Percentiles rank a stretch among this genome's conserved stretches.
phyloP scores from a whole-genome alignment of 257 asterid species.

The Handroanthus guayacan region DNA sequence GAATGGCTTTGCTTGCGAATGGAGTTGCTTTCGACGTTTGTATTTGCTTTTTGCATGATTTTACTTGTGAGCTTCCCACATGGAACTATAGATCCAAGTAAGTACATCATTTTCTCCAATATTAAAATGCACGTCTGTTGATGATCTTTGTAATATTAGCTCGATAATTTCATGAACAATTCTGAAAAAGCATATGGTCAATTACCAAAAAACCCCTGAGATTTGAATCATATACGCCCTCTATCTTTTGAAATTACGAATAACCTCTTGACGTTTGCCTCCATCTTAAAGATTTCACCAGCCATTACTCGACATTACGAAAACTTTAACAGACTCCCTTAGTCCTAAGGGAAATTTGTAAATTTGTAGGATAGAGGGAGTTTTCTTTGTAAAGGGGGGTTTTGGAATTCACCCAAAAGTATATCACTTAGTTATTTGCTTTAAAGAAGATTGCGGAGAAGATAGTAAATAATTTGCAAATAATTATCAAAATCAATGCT shows the following conservation, averaged over 20 bases:
- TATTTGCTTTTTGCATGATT: slow-evolving; percentile 95
- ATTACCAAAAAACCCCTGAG: no score
- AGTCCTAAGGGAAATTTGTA: no score
- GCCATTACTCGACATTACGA: no score
- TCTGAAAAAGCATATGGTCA: background rate
- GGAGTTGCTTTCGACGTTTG: slow-evolving; percentile 97
- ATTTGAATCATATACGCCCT: no score
- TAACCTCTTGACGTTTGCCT: no score
- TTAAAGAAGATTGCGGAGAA: background rate
- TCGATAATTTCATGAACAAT: slow-evolving; percentile 12
- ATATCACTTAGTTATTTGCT: background rate
- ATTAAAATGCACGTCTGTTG: background rate
- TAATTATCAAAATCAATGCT: background rate
- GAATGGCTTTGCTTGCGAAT: slow-evolving; percentile 99
- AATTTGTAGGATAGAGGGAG: no score
- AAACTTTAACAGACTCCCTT: no score
- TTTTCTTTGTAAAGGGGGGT: no score
- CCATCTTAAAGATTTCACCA: no score
- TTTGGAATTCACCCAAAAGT: no score
- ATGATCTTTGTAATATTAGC: background rate
- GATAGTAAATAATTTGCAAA: background rate
- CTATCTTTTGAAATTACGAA: no score
- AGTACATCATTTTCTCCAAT: slow-evolving; percentile 39
- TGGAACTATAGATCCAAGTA: slow-evolving; percentile 96
- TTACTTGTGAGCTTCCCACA: slow-evolving; percentile 96